Evolutionary conservation across 345 rosid species (phyloP).

Genomic region (Populus deltoides): DNA sequence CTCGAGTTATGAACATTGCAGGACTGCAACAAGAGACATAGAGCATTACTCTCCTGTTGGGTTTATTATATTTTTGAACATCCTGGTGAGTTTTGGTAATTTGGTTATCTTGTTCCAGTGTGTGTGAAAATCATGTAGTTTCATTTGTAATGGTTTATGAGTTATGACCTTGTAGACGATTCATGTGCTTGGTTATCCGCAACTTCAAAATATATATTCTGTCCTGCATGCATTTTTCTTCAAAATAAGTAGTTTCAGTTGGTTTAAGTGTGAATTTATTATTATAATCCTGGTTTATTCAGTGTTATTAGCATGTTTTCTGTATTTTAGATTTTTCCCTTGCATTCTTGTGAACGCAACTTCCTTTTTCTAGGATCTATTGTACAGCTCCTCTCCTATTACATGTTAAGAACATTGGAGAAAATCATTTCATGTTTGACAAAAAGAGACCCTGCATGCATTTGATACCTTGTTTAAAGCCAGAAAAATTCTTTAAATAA

Average conservation of each 20-base stretch:
- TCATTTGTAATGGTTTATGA: neutral
- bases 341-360: neutral
- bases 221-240: neutral
- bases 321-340: neutral
- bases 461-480: neutral
- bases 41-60: conserved; percentile 5
- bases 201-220: neutral
- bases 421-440: neutral
- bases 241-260: neutral
- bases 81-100: conserved; percentile 10
- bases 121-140: neutral
- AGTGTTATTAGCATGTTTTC: neutral
- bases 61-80: neutral
- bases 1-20: conserved; percentile 39
- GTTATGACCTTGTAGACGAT: neutral
- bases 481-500: neutral
- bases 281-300: neutral
- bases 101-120: neutral
- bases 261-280: neutral
- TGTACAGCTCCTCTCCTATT: neutral
- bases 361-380: no score
- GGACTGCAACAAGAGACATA: conserved; percentile 11
- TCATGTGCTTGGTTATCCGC: neutral
- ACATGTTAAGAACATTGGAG: neutral
- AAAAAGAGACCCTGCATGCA: neutral